These are phyloP conservation scores for Scheffersomyces stambukii DNA, from an alignment of 1,139 yeast species.

Conservation along the genomic window DNA sequence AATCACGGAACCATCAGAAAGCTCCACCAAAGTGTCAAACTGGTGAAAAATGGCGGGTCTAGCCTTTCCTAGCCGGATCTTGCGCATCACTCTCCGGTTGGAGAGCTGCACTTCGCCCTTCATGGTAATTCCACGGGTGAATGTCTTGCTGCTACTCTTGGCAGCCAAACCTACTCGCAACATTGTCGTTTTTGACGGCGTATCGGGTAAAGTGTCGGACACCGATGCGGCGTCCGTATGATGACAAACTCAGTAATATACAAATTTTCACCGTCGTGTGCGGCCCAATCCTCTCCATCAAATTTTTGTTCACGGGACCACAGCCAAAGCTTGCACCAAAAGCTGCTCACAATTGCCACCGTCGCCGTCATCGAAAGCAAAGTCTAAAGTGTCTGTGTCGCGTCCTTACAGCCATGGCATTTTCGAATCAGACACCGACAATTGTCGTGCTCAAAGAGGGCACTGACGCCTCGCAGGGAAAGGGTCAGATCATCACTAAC, in stretches of 20 bases:
- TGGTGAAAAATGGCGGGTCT: slow-evolving; percentile 91
- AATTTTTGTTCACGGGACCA: too few relatives aligned
- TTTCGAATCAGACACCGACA: slow-evolving; percentile 91
- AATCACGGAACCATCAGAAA: slow-evolving; percentile 90
- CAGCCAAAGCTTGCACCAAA: too few relatives aligned
- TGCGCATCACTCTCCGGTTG: slow-evolving; percentile 51
- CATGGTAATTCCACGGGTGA: too few relatives aligned
- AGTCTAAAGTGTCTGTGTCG: too few relatives aligned
- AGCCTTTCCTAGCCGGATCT: slow-evolving; percentile 67
- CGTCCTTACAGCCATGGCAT: slow-evolving; percentile 51
- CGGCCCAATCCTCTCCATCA: too few relatives aligned
- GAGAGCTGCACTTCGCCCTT: slow-evolving; percentile 40
- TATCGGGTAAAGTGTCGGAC: slow-evolving; percentile 1
- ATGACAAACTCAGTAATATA: too few relatives aligned
- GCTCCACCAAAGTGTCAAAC: slow-evolving; percentile 80
- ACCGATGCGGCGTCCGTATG: too few relatives aligned
- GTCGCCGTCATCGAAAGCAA: too few relatives aligned
- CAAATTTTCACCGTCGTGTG: too few relatives aligned
- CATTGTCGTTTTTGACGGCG: slow-evolving; percentile 1
- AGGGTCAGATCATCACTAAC: slow-evolving; percentile 90
- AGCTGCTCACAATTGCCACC: too few relatives aligned
- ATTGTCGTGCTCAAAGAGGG: slow-evolving; percentile 97
- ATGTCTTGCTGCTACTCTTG: too few relatives aligned
- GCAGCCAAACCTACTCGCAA: too few relatives aligned
- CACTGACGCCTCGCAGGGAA: slow-evolving; percentile 94